A percentile compares a stretch with the other conserved stretches of the same genome.
Conservation (phyloP, 2,329 filamentous ascomycete genomes). For the Phaeoacremonium minimum region DNA sequence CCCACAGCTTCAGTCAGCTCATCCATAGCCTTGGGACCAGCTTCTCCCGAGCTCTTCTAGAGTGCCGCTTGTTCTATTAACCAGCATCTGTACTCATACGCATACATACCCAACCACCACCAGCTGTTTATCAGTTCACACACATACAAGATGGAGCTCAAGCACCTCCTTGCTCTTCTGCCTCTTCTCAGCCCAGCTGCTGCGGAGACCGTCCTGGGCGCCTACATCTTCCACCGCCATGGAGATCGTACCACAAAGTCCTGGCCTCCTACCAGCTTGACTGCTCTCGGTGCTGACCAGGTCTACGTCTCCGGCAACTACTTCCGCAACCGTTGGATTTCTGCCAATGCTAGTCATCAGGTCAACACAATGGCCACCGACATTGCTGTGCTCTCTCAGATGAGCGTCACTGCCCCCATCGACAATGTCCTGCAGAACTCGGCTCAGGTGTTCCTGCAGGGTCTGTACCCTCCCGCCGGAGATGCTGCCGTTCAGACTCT, state of each 20-base stretch:
- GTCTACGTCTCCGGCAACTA: slow-evolving; percentile 68
- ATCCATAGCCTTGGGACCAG: too few relatives aligned
- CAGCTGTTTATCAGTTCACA: too few relatives aligned
- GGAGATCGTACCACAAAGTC: slow-evolving; percentile 83
- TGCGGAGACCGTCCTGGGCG: slow-evolving; percentile 70
- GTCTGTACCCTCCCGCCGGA: slow-evolving; percentile 76
- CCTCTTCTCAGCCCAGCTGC: slow-evolving; percentile 27
- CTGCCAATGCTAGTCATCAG: slow-evolving; percentile 48
- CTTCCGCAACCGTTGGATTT: slow-evolving; percentile 74
- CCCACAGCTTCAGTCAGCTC: too few relatives aligned
- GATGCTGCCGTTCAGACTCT: slow-evolving; percentile 53
- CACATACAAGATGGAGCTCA: slow-evolving; percentile 38
- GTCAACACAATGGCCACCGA: slow-evolving; percentile 65
- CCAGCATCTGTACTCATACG: too few relatives aligned
- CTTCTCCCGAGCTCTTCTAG: too few relatives aligned
- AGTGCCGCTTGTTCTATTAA: too few relatives aligned
- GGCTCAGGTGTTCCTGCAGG: slow-evolving; percentile 76
- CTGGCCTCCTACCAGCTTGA: slow-evolving; percentile 67
- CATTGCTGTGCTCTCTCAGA: slow-evolving; percentile 63
- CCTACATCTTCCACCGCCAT: slow-evolving; percentile 86
- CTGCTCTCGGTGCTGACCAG: slow-evolving; percentile 73
- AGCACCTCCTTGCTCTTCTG: slow-evolving; percentile 33
- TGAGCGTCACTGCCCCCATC: slow-evolving; percentile 66
- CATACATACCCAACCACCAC: too few relatives aligned
- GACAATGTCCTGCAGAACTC: slow-evolving; percentile 79